phyloP scores from a whole-genome alignment of 2,329 filamentous ascomycete genomes.

The Colletotrichum limetticola region DNA sequence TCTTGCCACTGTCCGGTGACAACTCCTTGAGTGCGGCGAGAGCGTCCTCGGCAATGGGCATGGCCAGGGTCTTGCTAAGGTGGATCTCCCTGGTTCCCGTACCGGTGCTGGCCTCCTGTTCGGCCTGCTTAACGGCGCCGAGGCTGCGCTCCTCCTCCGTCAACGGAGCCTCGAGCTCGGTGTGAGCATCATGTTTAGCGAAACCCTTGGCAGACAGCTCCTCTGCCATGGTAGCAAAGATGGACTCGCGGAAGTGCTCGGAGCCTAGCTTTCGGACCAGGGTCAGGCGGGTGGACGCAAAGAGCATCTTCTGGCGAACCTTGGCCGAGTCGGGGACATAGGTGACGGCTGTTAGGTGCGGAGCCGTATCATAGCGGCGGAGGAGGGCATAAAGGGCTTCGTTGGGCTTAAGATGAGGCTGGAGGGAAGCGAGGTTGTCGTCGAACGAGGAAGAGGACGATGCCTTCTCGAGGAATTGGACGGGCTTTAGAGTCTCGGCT shows the following conservation, averaged over 20 bases:
- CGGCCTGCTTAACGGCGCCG: slow-evolving; percentile 78
- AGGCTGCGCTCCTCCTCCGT: slow-evolving; percentile 82
- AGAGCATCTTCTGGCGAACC: slow-evolving; percentile 88
- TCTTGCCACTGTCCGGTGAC: slow-evolving; percentile 58
- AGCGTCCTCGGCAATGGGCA: slow-evolving; percentile 72
- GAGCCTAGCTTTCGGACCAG: slow-evolving; percentile 80
- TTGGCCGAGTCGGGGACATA: slow-evolving; percentile 84
- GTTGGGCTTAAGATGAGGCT: slow-evolving; percentile 72
- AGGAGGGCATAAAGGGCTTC: slow-evolving; percentile 80
- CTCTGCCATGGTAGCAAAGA: slow-evolving; percentile 76
- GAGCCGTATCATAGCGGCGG: slow-evolving; percentile 69
- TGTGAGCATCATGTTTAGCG: slow-evolving; percentile 77
- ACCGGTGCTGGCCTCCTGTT: slow-evolving; percentile 78
- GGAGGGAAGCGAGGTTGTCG: slow-evolving; percentile 71
- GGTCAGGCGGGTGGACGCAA: slow-evolving; percentile 80
- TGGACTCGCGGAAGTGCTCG: slow-evolving; percentile 80
- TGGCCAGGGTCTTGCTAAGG: slow-evolving; percentile 65
- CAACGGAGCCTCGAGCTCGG: slow-evolving; percentile 72
- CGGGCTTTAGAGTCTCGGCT: slow-evolving; percentile 74
- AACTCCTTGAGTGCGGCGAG: slow-evolving; percentile 71
- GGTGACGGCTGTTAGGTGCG: slow-evolving; percentile 75
- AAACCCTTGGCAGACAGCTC: slow-evolving; percentile 79
- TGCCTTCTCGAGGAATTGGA: slow-evolving; percentile 62
- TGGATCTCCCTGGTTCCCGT: slow-evolving; percentile 70
- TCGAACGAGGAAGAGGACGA: slow-evolving; percentile 67